A percentile compares a stretch with the other conserved stretches of the same genome.
These are phyloP conservation scores for Aspergillus wentii DNA, from an alignment of 495 filamentous ascomycete species.

Conservation along the genomic window DNA sequence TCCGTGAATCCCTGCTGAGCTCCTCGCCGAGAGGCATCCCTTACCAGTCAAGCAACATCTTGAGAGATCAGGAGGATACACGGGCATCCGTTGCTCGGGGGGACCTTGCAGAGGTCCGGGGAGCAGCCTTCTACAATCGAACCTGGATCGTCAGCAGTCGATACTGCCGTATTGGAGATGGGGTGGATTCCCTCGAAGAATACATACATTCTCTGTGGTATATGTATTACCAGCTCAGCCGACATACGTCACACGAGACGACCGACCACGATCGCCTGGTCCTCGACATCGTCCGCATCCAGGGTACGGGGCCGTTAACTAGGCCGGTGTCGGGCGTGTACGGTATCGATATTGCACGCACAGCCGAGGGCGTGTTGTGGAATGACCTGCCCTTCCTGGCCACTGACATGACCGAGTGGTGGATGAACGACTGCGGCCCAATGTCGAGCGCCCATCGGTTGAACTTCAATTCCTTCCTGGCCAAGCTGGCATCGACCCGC, in stretches of 20 bases:
- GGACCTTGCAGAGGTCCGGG: no score
- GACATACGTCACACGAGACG: slow-evolving; percentile 8
- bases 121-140: no score
- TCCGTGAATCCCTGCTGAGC: no score
- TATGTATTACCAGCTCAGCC: slow-evolving; percentile 13
- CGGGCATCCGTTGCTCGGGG: no score
- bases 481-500: slow-evolving; percentile 4
- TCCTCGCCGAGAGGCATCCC: no score
- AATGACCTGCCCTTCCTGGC: slow-evolving; percentile 19
- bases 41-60: no score
- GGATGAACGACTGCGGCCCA: slow-evolving; percentile 3
- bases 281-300: slow-evolving; percentile 19
- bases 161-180: slow-evolving; percentile 16
- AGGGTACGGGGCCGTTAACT: slow-evolving; percentile 15
- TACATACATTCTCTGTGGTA: slow-evolving; percentile 16
- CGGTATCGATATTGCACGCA: slow-evolving; percentile 15
- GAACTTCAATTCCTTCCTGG: slow-evolving; percentile 10
- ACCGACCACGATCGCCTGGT: slow-evolving; percentile 15
- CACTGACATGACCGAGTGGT: slow-evolving; percentile 14
- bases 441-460: slow-evolving; percentile 16
- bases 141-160: no score
- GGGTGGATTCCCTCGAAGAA: slow-evolving; percentile 11
- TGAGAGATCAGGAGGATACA: no score
- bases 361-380: slow-evolving; percentile 14
- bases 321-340: slow-evolving; percentile 4